phyloP scores from a whole-genome alignment of 2,329 filamentous ascomycete species.

The Colletotrichum agaves region DNA sequence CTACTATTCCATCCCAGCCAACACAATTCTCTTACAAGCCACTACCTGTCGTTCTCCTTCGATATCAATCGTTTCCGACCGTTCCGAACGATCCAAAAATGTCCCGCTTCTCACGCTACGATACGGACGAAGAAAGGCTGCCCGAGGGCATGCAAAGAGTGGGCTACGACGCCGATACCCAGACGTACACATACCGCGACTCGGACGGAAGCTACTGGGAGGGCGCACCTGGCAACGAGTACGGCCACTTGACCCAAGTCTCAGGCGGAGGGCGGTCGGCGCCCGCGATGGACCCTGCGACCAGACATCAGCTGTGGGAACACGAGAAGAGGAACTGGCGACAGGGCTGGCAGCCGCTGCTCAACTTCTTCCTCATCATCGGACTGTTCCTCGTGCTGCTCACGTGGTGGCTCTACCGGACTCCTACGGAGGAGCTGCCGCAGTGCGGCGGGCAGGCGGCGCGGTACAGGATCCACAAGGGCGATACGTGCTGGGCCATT shows the following conservation, averaged over 20 bases:
- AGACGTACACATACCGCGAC: conserved; percentile 64
- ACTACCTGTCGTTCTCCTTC: too few species aligned
- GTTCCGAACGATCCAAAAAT: conserved; percentile 42
- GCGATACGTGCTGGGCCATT: conserved; percentile 66
- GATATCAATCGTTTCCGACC: neutral
- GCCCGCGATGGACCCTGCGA: conserved; percentile 46
- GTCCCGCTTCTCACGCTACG: conserved; percentile 56
- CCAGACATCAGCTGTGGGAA: conserved; percentile 18
- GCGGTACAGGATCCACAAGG: conserved; percentile 53
- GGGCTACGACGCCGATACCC: conserved; percentile 66
- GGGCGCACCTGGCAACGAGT: conserved; percentile 59
- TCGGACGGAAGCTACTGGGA: conserved; percentile 60
- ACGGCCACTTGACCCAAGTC: conserved; percentile 58
- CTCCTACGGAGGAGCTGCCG: conserved; percentile 38
- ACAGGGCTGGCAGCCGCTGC: conserved; percentile 62
- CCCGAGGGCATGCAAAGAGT: conserved; percentile 65
- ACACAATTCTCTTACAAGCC: too few species aligned
- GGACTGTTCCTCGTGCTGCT: conserved; percentile 61
- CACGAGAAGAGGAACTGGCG: conserved; percentile 57
- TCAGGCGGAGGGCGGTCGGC: conserved; percentile 45
- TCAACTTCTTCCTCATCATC: conserved; percentile 68
- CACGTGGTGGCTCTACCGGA: conserved; percentile 58
- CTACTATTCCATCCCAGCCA: too few species aligned
- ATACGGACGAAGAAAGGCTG: conserved; percentile 62
- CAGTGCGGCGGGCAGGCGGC: conserved; percentile 34